Conservation (phyloP, 73 alveolate species). For the Paramecium sonneborni region DNA sequence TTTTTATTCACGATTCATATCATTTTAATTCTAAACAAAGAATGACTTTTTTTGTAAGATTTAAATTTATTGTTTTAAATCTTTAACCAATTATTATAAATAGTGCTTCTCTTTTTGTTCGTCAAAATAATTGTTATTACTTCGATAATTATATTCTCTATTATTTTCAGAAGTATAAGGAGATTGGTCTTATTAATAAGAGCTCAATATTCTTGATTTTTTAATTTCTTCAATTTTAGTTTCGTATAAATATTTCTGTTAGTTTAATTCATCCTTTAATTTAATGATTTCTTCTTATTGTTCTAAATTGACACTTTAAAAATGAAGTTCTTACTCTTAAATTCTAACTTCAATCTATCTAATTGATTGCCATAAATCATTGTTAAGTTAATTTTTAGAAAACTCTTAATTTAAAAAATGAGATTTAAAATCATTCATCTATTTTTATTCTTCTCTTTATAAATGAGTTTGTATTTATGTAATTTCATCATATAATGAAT, state of each 20-base stretch:
- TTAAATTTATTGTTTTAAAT: background rate
- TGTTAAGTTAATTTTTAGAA: background rate
- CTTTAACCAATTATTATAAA: background rate
- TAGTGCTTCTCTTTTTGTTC: background rate
- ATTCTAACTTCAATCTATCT: background rate
- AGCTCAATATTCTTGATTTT: background rate
- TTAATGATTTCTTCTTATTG: background rate
- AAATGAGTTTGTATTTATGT: background rate
- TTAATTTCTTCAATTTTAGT: background rate
- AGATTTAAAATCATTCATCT: background rate
- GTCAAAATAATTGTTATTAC: background rate
- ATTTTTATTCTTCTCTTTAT: background rate
- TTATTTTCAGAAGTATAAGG: background rate
- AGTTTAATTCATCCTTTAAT: background rate
- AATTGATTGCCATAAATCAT: background rate
- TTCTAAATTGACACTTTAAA: background rate
- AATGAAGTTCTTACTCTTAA: background rate
- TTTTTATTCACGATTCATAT: background rate
- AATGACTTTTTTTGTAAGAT: background rate
- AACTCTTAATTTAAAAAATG: background rate
- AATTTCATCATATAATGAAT: background rate
- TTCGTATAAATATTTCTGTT: slow-evolving; percentile 6
- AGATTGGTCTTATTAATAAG: background rate
- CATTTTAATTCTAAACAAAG: background rate
- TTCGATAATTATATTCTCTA: slow-evolving; percentile 13